Evolutionary conservation across 352 stramenopile genomes (phyloP).

Genomic region (Plasmopara viticola): DNA sequence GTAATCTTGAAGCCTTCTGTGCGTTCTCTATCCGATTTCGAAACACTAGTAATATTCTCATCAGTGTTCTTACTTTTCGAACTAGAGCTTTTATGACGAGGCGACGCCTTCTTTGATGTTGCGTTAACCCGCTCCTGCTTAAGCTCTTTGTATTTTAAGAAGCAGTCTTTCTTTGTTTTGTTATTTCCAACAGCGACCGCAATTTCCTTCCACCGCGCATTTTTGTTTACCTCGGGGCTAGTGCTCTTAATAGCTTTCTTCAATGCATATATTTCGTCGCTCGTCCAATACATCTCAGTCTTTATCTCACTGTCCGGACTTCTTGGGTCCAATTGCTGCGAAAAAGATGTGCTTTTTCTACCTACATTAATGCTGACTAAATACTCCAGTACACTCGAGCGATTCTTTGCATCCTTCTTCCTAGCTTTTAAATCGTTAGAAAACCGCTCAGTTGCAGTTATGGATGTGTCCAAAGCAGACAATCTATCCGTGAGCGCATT

Average conservation of each 20-base stretch:
- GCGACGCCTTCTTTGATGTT: constrained; percentile 23
- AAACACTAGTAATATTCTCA: not conserved
- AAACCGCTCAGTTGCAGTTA: constrained; percentile 44
- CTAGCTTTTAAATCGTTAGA: constrained; percentile 44
- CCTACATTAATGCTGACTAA: constrained; percentile 24
- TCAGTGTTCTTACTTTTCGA: constrained; percentile 5
- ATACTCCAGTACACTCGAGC: constrained; percentile 39
- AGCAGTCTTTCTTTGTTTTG: constrained; percentile 78
- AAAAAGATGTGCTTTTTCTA: constrained; percentile 6
- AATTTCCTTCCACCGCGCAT: constrained; percentile 67
- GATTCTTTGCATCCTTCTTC: constrained; percentile 22
- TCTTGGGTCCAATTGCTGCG: constrained; percentile 3
- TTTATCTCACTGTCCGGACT: constrained; percentile 18
- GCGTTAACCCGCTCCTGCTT: constrained; percentile 51
- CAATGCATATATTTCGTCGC: constrained; percentile 46
- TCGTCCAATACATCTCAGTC: constrained; percentile 32
- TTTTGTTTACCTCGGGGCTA: constrained; percentile 52
- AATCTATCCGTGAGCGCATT: constrained; percentile 44
- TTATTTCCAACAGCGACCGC: constrained; percentile 44
- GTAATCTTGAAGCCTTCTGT: constrained; percentile 1
- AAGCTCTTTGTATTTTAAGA: constrained; percentile 81
- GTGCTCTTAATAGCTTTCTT: constrained; percentile 77
- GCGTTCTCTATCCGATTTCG: constrained; percentile 2
- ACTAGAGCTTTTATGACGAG: constrained; percentile 13
- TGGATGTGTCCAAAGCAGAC: constrained; percentile 10